Percentiles rank a stretch among this genome's conserved stretches.
These are phyloP conservation scores for Rhodamnia rubescens DNA, from an alignment of 345 rosid species.

Conservation along the genomic window DNA sequence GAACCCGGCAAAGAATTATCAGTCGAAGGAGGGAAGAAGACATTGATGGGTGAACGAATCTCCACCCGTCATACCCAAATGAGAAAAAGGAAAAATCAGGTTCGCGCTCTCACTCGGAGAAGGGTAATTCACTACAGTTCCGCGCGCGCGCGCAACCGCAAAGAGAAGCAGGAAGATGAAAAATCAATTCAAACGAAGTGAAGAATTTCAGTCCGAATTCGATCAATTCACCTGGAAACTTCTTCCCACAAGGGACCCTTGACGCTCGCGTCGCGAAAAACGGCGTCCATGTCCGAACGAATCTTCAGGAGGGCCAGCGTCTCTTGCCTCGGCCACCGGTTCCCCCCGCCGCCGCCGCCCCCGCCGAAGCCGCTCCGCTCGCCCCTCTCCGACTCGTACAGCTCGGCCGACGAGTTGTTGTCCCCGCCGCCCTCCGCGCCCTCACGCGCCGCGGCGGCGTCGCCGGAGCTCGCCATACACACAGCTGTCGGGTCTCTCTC, in stretches of 20 bases:
- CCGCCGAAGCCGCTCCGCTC: background rate
- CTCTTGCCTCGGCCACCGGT: constrained; percentile 36
- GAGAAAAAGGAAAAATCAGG: background rate
- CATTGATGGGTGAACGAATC: background rate
- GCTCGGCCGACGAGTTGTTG: background rate
- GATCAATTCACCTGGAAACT: constrained; percentile 35
- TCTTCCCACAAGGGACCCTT: constrained; percentile 56
- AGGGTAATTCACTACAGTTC: background rate
- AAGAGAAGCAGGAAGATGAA: background rate
- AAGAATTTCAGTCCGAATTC: background rate
- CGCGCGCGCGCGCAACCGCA: background rate
- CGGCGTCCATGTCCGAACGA: constrained; percentile 42
- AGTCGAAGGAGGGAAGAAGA: background rate
- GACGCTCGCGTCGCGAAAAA: constrained; percentile 32
- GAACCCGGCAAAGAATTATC: background rate
- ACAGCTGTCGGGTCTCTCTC: background rate
- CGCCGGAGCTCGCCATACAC: background rate
- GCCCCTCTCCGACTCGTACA: background rate
- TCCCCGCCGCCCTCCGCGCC: background rate
- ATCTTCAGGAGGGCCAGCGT: constrained; percentile 37
- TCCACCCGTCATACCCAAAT: background rate
- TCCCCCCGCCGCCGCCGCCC: constrained; percentile 6
- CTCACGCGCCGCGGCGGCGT: background rate
- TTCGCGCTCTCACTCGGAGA: background rate
- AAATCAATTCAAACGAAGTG: background rate